phyloP scores from a whole-genome alignment of 345 rosid genomes.

The Jatropha curcas region DNA sequence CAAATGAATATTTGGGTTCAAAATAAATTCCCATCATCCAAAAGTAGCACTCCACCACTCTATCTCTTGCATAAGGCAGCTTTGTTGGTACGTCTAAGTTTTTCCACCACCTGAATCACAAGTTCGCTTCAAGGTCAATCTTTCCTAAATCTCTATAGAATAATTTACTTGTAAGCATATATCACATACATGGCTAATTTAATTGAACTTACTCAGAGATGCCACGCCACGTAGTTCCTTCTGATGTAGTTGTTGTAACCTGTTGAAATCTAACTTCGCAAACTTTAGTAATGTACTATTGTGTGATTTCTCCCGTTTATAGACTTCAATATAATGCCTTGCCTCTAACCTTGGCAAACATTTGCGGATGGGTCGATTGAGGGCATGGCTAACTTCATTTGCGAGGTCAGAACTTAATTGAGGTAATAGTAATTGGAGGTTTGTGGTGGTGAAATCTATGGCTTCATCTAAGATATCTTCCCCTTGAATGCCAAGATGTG shows the following conservation, averaged over 20 bases:
- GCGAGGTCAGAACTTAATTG: neutral
- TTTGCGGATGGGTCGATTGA: conserved; percentile 16
- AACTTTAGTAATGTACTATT: neutral
- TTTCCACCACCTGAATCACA: conserved; percentile 23
- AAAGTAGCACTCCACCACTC: conserved; percentile 18
- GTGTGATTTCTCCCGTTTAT: neutral
- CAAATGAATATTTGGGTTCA: conserved; percentile 17
- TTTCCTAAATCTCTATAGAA: conserved; percentile 10
- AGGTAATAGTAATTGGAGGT: neutral
- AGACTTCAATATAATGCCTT: conserved; percentile 1
- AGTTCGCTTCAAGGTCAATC: neutral
- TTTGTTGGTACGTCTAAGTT: conserved; percentile 8
- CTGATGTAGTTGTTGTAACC: neutral
- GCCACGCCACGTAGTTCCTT: neutral
- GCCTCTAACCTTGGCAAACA: conserved; percentile 13
- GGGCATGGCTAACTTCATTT: conserved; percentile 11
- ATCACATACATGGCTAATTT: no score
- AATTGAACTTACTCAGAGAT: neutral
- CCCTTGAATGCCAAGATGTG: conserved; percentile 11
- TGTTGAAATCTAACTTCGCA: conserved; percentile 17
- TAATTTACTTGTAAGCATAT: no score
- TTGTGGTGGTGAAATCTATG: conserved; percentile 1
- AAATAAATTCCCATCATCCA: conserved; percentile 15
- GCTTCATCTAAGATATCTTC: conserved; percentile 21
- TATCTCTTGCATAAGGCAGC: conserved; percentile 18